phyloP scores from a whole-genome alignment of 441 rosid genomes.

The Raphanus hybrid region DNA sequence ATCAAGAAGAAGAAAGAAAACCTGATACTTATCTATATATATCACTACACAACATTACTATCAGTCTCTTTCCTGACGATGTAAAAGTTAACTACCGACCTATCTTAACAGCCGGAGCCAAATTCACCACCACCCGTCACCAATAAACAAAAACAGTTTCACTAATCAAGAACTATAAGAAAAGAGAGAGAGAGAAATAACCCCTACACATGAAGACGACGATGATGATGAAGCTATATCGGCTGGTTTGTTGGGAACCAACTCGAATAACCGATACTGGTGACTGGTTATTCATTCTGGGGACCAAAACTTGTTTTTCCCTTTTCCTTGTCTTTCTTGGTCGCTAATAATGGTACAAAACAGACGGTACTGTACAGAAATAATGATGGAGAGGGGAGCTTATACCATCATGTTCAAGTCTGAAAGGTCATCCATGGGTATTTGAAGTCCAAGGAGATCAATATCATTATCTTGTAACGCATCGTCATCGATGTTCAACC shows the following conservation, averaged over 20 bases:
- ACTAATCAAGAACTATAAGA: constrained; percentile 54
- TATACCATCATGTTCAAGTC: constrained; percentile 98
- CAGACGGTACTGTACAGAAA: constrained; percentile 82
- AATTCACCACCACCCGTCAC: constrained; percentile 44
- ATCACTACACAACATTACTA: constrained; percentile 55
- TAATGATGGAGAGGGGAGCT: constrained; percentile 42
- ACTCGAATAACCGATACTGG: constrained; percentile 54
- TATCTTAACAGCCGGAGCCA: constrained; percentile 43
- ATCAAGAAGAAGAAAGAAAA: constrained; percentile 8
- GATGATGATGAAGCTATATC: constrained; percentile 60
- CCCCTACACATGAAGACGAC: constrained; percentile 37
- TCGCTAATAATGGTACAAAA: constrained; percentile 73
- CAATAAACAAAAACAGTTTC: constrained; percentile 64
- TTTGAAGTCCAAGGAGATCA: constrained; percentile 94
- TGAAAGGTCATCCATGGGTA: constrained; percentile 99
- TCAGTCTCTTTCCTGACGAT: constrained; percentile 43
- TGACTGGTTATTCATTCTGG: constrained; percentile 63
- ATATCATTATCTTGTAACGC: constrained; percentile 71
- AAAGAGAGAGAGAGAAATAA: background rate
- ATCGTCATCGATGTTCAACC: constrained; percentile 97
- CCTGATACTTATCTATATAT: constrained; percentile 43
- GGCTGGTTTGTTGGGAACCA: constrained; percentile 63
- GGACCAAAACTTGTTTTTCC: constrained; percentile 44
- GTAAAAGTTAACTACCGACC: constrained; percentile 53
- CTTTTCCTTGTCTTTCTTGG: constrained; percentile 40